Conservation (phyloP, 2,329 filamentous ascomycete genomes). For the Hortaea sp. region DNA sequence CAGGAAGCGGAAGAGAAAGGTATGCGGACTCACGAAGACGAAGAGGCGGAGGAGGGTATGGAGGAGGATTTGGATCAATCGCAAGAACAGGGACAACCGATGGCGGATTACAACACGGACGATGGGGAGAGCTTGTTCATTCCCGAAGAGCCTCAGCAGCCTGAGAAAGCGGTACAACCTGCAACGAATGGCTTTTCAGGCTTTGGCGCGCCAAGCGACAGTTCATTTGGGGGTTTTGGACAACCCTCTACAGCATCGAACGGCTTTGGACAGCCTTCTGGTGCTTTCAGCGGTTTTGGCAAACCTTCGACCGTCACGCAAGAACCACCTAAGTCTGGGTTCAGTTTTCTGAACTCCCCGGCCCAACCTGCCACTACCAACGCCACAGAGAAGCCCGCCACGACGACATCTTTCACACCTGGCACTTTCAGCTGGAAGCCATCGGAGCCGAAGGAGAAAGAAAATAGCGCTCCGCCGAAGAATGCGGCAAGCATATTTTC, state of each 20-base stretch:
- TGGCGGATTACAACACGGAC: slow-evolving; percentile 17
- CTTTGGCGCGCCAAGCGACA: not conserved
- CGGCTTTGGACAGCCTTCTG: slow-evolving; percentile 8
- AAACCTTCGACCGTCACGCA: slow-evolving; percentile 3
- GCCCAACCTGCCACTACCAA: not conserved
- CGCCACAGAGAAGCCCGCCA: not conserved
- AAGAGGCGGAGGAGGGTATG: slow-evolving; percentile 25
- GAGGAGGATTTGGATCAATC: slow-evolving; percentile 11
- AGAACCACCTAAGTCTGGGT: not conserved
- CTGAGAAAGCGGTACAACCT: not conserved
- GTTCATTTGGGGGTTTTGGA: not conserved
- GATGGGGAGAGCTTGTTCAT: slow-evolving; percentile 32
- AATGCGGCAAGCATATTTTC: no score
- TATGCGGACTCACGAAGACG: slow-evolving; percentile 36
- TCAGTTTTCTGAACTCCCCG: not conserved
- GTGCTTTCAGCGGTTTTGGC: slow-evolving; percentile 3
- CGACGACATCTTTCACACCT: not conserved
- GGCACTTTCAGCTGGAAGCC: not conserved
- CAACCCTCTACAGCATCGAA: not conserved
- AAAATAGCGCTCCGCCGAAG: no score
- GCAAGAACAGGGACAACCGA: slow-evolving; percentile 1
- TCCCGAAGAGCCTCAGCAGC: slow-evolving; percentile 17
- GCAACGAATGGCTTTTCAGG: not conserved
- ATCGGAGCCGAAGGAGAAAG: not conserved
- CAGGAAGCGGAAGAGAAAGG: slow-evolving; percentile 39